phyloP scores from a whole-genome alignment of 495 filamentous ascomycete genomes.

The Lasiosphaeria hispida region DNA sequence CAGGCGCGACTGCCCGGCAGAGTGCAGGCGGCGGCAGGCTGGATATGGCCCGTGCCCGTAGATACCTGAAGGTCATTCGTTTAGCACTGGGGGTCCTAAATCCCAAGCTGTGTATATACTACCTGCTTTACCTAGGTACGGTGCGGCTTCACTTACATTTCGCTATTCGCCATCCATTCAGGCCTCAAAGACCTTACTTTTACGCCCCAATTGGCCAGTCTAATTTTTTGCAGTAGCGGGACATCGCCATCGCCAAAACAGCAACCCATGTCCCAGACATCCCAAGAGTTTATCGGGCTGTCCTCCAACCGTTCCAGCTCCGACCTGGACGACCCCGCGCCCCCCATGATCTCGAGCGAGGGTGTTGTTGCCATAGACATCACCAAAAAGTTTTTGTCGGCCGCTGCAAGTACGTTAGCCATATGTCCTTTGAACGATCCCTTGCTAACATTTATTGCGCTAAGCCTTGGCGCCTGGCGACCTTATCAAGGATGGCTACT shows the following conservation, averaged over 20 bases:
- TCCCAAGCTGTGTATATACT: no score
- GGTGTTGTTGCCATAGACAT: constrained; percentile 67
- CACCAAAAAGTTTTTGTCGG: constrained; percentile 68
- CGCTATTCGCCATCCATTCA: no score
- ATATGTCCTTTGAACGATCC: not conserved
- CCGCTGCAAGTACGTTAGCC: constrained; percentile 60
- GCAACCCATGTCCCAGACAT: constrained; percentile 1
- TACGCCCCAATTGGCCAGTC: no score
- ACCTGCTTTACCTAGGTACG: no score
- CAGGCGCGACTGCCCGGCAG: no score
- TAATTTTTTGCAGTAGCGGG: not conserved
- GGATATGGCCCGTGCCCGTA: no score
- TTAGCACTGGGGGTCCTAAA: no score
- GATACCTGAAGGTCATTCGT: no score
- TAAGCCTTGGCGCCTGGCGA: constrained; percentile 74
- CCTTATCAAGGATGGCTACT: constrained; percentile 89
- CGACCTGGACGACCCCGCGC: constrained; percentile 18
- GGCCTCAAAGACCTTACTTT: no score
- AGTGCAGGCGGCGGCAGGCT: no score
- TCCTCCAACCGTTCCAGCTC: constrained; percentile 28
- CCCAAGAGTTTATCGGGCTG: constrained; percentile 21
- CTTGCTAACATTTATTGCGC: not conserved
- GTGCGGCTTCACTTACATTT: no score
- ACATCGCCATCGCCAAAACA: not conserved
- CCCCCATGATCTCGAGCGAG: constrained; percentile 40